Conservation (phyloP, 2,329 filamentous ascomycete species). For the Ampelomyces quisqualis region DNA sequence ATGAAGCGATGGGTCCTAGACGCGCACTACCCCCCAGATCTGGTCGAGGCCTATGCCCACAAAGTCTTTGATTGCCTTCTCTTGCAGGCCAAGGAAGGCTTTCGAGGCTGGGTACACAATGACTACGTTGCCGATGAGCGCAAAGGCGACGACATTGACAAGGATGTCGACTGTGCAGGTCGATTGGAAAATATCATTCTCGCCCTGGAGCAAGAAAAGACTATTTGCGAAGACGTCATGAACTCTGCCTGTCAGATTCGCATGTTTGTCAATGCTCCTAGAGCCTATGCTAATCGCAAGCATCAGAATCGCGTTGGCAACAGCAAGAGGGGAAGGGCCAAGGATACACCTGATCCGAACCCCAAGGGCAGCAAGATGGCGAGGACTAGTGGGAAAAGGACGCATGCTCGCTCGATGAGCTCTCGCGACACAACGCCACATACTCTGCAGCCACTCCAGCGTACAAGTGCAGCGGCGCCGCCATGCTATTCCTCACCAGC, state of each 20-base stretch:
- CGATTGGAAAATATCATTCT: slow-evolving; percentile 34
- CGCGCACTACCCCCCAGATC: slow-evolving; percentile 30
- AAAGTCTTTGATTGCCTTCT: slow-evolving; percentile 39
- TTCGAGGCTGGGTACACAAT: slow-evolving; percentile 40
- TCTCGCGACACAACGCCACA: slow-evolving; percentile 13
- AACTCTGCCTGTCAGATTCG: slow-evolving; percentile 39
- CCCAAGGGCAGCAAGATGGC: slow-evolving; percentile 11
- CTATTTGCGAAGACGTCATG: slow-evolving; percentile 42
- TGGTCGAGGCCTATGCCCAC: slow-evolving; percentile 38
- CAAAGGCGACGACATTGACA: slow-evolving; percentile 38
- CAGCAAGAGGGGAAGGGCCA: slow-evolving; percentile 34
- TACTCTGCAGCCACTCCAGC: neutral
- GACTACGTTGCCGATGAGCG: slow-evolving; percentile 40
- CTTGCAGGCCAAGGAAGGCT: slow-evolving; percentile 32
- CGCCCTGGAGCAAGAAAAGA: slow-evolving; percentile 39
- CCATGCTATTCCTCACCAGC: slow-evolving; percentile 8
- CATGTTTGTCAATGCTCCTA: slow-evolving; percentile 43
- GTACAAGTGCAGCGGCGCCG: neutral
- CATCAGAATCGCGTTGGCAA: slow-evolving; percentile 38
- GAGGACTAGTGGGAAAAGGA: slow-evolving; percentile 7
- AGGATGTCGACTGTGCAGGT: slow-evolving; percentile 30
- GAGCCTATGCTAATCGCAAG: slow-evolving; percentile 38
- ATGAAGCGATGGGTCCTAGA: slow-evolving; percentile 38
- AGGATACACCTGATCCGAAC: slow-evolving; percentile 9
- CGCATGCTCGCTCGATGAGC: slow-evolving; percentile 2